These are phyloP conservation scores for Holtermannia corniformis DNA, from an alignment of 768 basidiomycete species.

Conservation along the genomic window DNA sequence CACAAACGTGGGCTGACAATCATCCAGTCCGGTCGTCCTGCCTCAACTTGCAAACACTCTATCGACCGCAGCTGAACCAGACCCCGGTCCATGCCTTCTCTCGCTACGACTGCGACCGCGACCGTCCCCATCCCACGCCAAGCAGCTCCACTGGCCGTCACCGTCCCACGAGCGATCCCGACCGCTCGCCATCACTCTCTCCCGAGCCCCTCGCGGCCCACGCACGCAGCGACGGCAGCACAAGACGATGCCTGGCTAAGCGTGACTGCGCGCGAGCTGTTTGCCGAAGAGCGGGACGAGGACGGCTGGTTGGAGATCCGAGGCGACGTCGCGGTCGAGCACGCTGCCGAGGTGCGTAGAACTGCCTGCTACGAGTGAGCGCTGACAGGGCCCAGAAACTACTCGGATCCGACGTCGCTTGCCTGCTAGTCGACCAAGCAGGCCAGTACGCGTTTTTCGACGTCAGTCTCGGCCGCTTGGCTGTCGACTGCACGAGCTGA, in stretches of 20 bases:
- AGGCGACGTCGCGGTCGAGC: slow-evolving; percentile 16
- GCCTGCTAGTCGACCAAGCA: slow-evolving; percentile 11
- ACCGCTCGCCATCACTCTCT: no score
- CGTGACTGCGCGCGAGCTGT: background rate
- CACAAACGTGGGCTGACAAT: no score
- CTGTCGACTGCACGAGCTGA: background rate
- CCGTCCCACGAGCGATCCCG: background rate
- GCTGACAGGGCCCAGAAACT: slow-evolving; percentile 14
- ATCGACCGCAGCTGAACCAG: no score
- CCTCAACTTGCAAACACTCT: no score
- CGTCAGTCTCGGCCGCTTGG: slow-evolving; percentile 5
- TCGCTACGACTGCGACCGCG: no score
- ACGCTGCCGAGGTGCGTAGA: slow-evolving; percentile 23
- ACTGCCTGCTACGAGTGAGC: background rate
- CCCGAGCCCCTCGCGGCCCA: no score
- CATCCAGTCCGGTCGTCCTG: no score
- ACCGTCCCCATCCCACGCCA: no score
- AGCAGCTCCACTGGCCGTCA: no score
- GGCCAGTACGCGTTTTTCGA: slow-evolving; percentile 20
- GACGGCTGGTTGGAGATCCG: slow-evolving; percentile 13
- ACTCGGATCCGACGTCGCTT: slow-evolving; percentile 9
- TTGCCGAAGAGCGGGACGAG: slow-evolving; percentile 1
- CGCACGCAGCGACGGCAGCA: no score
- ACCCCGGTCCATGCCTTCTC: no score
- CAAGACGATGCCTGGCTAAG: background rate